Base-by-base conservation (phyloP, 768 basidiomycete species). In the Coprinopsis sp. region DNA sequence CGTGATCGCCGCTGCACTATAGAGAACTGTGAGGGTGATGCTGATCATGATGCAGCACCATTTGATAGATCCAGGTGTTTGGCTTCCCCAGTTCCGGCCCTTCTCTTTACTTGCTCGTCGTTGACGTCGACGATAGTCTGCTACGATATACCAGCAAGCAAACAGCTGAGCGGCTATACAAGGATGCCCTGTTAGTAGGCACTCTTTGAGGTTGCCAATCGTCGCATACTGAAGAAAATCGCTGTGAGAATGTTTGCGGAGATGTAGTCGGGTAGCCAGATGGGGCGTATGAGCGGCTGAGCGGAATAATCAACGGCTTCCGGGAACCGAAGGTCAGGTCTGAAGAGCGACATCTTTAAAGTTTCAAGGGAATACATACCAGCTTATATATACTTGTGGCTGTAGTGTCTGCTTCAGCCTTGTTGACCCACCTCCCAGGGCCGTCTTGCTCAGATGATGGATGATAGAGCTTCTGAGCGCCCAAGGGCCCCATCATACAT, bases 261-360 rank as follows among this genome's bases (percentile, higher is more conserved):
- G 6, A 25, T 46, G 24, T 46, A 46, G 30, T 46, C 44, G 11
- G 22, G 33, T 3, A 46, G 33, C 31, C 21, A 46, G 21, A 37
- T 19, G 14, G 44, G 44, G 12, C 23, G 18, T 6, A n/a, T 34
- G 14, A 46, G 18, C 6, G 37, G 33, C 22, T 46, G 44, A n/a
- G 28, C 31, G 13, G 29, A 23, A 34, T 36, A 46, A 23, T 46
- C 44, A 3, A 46, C 33, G 7, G 33, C 13, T 24, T 46, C 44
- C 7, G 44, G 44, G 31, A 46, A 37, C 44, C 44, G 37, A 6
- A 46, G 44, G 33, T 46, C 44, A 3, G 33, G 33, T 5, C 33
- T 18, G 19, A 46, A 46, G 11, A 46, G 44, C 7, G 44, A 46
- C 44, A 46, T 46, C n/a, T n/a, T n/a, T n/a, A n/a, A n/a, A n/a